Conservation (phyloP, 306 rosid species). For the Cucurbita ficifolia region DNA sequence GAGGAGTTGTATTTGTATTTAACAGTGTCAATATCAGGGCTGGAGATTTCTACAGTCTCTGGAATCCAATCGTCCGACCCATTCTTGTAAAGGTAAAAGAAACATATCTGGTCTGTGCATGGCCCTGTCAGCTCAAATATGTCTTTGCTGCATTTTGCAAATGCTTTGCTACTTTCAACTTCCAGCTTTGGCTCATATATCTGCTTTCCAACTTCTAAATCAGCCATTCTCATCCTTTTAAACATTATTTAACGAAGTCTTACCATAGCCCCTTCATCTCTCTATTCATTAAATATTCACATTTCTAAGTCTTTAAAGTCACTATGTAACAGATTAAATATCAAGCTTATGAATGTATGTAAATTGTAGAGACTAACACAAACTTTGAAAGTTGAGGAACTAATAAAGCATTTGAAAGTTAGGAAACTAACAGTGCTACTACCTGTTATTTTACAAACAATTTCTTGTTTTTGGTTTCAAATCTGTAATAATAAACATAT, state of each 20-base stretch:
- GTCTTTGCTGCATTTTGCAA: background rate
- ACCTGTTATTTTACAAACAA: background rate
- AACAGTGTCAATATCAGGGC: background rate
- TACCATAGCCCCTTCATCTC: no score
- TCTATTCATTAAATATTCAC: background rate
- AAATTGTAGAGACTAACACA: no score
- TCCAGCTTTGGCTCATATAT: conserved; percentile 3
- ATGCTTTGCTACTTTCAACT: background rate
- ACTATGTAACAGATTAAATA: background rate
- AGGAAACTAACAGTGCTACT: background rate
- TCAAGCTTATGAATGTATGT: background rate
- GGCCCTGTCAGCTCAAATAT: background rate
- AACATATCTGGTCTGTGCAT: conserved; percentile 3
- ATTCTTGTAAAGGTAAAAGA: background rate
- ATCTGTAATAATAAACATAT: background rate
- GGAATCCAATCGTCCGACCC: conserved; percentile 6
- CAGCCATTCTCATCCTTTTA: background rate
- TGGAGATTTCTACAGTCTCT: background rate
- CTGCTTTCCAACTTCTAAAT: background rate
- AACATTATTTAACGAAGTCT: background rate
- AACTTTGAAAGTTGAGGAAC: no score
- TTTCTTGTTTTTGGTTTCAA: background rate
- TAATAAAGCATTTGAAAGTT: no score
- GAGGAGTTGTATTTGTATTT: background rate
- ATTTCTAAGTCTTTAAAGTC: background rate